These are phyloP conservation scores for Claviceps capensis DNA, from an alignment of 2,329 filamentous ascomycete genomes.

Conservation along the genomic window DNA sequence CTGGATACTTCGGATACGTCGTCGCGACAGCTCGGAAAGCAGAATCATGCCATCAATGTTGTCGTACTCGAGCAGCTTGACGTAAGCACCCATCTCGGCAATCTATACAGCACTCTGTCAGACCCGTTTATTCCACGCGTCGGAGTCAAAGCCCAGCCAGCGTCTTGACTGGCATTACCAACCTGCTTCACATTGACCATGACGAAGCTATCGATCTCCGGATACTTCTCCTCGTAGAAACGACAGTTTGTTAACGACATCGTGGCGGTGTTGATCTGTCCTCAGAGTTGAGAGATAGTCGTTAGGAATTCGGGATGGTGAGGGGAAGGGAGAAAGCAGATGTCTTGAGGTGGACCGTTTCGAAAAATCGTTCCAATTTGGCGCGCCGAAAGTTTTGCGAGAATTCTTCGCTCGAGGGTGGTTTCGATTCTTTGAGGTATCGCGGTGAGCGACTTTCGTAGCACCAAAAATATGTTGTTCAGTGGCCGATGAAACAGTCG, in stretches of 20 bases:
- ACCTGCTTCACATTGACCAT: conserved; percentile 99
- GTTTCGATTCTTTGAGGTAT: background rate
- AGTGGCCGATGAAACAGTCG: background rate
- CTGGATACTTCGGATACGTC: conserved; percentile 97
- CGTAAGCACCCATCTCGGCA: conserved; percentile 99
- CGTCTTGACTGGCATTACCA: conserved; percentile 32
- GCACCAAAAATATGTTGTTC: background rate
- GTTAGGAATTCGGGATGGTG: conserved; percentile 6
- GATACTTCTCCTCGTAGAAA: conserved; percentile 92
- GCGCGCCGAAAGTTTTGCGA: background rate
- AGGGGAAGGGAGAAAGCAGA: background rate
- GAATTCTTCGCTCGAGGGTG: background rate
- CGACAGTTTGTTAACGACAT: conserved; percentile 96
- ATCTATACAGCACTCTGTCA: conserved; percentile 43
- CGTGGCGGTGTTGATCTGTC: conserved; percentile 46
- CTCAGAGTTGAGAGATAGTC: conserved; percentile 12
- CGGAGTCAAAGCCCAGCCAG: background rate
- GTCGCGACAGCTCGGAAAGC: conserved; percentile 89
- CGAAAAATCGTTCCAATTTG: conserved; percentile 5
- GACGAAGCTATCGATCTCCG: conserved; percentile 96
- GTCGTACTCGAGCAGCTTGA: conserved; percentile 98
- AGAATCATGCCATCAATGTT: conserved; percentile 99
- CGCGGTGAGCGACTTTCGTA: background rate
- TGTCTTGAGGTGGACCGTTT: conserved; percentile 17
- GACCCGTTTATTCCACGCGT: background rate